A percentile compares a stretch with the other conserved stretches of the same genome.
Evolutionary conservation across 441 rosid genomes (phyloP).

Genomic region (Theobroma grandiflorum): DNA sequence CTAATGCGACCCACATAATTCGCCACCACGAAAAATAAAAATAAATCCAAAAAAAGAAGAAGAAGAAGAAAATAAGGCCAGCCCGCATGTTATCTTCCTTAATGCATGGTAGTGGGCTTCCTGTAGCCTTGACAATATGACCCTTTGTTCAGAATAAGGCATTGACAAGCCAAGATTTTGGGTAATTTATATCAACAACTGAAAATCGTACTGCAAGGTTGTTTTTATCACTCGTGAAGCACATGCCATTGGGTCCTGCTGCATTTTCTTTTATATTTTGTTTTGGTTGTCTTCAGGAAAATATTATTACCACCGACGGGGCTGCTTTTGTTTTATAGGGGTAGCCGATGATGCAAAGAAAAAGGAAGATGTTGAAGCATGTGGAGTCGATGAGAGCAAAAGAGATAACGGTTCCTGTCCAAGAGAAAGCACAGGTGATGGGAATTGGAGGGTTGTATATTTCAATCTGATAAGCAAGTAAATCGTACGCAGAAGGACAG

Average conservation of each 20-base stretch:
- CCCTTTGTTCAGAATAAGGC: background rate
- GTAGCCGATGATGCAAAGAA: background rate
- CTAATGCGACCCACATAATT: conserved; percentile 14
- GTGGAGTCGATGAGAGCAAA: background rate
- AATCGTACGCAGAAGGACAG: background rate
- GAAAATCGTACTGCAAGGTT: background rate
- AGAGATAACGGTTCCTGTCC: background rate
- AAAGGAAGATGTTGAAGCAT: background rate
- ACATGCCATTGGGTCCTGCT: background rate
- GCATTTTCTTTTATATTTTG: background rate
- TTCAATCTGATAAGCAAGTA: conserved; percentile 20
- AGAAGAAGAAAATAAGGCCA: background rate
- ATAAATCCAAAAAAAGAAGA: background rate
- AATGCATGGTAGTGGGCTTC: conserved; percentile 6
- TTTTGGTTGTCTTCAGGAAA: background rate
- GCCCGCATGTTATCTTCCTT: conserved; percentile 16
- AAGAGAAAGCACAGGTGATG: background rate
- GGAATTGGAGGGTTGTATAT: background rate
- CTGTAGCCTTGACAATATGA: background rate
- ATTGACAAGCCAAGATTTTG: conserved; percentile 18
- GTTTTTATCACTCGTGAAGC: background rate
- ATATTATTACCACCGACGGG: conserved; percentile 19
- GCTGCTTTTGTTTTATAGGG: background rate
- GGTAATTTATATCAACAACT: background rate
- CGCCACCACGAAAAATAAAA: background rate